Conservation (phyloP, 495 filamentous ascomycete species). For the Neurospora tetraspora region DNA sequence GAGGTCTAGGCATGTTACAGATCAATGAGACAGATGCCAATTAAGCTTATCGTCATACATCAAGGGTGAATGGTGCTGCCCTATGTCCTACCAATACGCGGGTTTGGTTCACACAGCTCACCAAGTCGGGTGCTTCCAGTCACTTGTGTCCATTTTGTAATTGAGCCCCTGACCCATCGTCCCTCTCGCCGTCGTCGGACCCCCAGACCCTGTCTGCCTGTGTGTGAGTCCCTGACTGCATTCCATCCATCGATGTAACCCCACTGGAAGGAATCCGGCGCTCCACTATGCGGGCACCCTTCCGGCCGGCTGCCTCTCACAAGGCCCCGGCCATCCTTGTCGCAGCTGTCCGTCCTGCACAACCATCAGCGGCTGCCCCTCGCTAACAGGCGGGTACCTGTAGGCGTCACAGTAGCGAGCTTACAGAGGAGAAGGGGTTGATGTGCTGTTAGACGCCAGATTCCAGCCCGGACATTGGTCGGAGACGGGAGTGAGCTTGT, state of each 20-base stretch:
- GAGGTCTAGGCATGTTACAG: not conserved
- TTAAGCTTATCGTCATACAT: not conserved
- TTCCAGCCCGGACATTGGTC: not conserved
- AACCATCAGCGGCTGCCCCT: not conserved
- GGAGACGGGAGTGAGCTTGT: not conserved
- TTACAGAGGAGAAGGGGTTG: not conserved
- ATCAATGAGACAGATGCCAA: not conserved
- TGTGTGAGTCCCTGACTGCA: not conserved
- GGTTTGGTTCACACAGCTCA: not conserved
- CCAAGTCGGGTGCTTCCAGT: not conserved
- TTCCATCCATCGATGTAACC: not conserved
- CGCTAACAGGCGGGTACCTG: not conserved
- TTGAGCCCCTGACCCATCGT: not conserved
- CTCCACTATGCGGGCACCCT: not conserved
- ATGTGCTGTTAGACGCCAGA: not conserved
- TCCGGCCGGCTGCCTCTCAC: not conserved
- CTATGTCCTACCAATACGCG: not conserved
- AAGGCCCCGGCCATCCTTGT: not conserved
- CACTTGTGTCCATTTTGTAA: not conserved
- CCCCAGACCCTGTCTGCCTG: not conserved
- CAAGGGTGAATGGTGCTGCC: not conserved
- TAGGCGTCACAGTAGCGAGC: not conserved
- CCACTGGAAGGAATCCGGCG: not conserved
- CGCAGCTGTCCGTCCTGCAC: not conserved
- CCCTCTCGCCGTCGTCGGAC: not conserved